Base-by-base conservation (phyloP, 768 basidiomycete species). In the Postia placenta region DNA sequence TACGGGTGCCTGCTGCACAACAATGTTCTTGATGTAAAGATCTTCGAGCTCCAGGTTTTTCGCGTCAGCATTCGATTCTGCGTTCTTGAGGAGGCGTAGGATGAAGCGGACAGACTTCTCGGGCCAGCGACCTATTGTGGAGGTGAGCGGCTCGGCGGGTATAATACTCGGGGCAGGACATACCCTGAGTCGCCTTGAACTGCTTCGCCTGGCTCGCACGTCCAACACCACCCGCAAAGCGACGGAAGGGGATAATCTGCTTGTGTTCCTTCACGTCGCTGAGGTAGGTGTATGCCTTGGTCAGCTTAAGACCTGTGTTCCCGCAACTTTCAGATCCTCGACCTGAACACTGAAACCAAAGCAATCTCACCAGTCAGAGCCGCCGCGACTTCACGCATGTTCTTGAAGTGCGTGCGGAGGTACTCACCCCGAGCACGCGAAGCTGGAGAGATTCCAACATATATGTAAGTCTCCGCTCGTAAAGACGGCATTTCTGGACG, bases 371-470 rank as follows among this genome's bases (percentile, higher is more conserved):
- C 94, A 57, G 85, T 80, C 56, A 97, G 76, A 58, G 89, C 92
- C 56, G 95, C 95, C 45, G 90, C 94, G 49, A 98, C 96, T 73
- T 99, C 96, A 56, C 91, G 85, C 92, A 96, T 98, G 82, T 98
- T 99, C 87, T 99, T 99, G 85, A 96, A 99, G 77, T 97, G 95
- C 42, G 96, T 98, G 62, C 94, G 90, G 65, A 96, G 83, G 80
- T 97, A 93, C 76, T 95, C 92, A 62, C 93, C 93, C 64, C 88
- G 87, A 51, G 94, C 87, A 65, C 81, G 87, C 64, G 94, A 84
- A 68, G 89, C 92, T 95, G 67, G 33, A 67, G 42, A 56, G 35
- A 22, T 33, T 38, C 42, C 26, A 38, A 30, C 19, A 3, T 25
- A 6, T 24, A 14, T 37, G 45, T 54, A 42, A 54, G 44, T 48